Evolutionary conservation across 2,329 filamentous ascomycete genomes (phyloP).

Genomic region (Thermothelomyces thermophilus): DNA sequence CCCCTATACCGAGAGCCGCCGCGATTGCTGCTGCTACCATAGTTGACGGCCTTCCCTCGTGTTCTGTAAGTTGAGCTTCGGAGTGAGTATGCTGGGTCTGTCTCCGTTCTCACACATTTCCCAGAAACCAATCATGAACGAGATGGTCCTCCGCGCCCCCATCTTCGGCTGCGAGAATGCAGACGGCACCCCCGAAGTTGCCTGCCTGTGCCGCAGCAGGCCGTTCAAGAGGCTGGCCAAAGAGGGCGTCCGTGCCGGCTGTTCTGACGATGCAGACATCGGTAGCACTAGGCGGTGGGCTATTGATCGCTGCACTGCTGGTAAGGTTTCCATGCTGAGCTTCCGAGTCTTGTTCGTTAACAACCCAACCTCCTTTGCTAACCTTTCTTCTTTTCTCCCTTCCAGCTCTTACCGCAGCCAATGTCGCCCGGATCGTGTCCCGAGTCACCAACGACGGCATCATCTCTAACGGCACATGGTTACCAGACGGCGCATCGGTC

Average conservation of each 20-base stretch:
- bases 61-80: background rate
- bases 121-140: background rate
- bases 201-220: slow-evolving; percentile 2
- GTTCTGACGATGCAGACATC: background rate
- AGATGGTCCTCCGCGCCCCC: background rate
- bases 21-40: background rate
- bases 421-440: too few relatives aligned
- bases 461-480: too few relatives aligned
- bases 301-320: background rate
- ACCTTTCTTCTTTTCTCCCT: too few relatives aligned
- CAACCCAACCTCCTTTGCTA: background rate
- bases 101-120: too few relatives aligned
- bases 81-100: too few relatives aligned
- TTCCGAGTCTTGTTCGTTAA: background rate
- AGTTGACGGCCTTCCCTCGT: background rate
- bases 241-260: background rate
- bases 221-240: background rate
- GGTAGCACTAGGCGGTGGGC: background rate
- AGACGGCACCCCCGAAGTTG: background rate
- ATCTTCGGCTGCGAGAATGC: background rate
- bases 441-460: too few relatives aligned
- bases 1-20: background rate
- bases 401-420: background rate
- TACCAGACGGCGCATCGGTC: background rate
- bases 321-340: background rate